Evolutionary conservation across 2,329 filamentous ascomycete genomes (phyloP).

Genomic region (Trichoderma atrobrunneum): DNA sequence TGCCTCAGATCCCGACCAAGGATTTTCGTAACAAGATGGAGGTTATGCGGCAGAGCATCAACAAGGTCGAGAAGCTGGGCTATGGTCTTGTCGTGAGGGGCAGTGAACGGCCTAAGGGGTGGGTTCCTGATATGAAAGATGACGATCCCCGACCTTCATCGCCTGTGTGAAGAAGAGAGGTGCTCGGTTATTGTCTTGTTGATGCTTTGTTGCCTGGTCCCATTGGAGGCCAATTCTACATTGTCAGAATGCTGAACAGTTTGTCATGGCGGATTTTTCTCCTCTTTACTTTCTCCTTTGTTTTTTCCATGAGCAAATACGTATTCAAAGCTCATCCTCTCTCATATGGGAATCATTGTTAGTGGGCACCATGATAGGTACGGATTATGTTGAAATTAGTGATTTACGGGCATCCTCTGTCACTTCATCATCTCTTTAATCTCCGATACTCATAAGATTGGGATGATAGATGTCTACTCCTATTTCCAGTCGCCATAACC

Average conservation of each 20-base stretch:
- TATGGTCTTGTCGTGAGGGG: conserved; percentile 87
- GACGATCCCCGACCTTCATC: conserved; percentile 33
- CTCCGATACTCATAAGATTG: neutral
- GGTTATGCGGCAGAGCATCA: conserved; percentile 82
- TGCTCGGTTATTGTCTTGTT: neutral
- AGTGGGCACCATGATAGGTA: neutral
- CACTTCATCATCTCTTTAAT: no score
- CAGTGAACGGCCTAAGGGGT: conserved; percentile 84
- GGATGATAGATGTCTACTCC: neutral
- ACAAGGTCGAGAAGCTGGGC: conserved; percentile 87
- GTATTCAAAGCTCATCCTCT: neutral
- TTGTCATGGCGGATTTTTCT: neutral
- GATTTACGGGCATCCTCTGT: no score
- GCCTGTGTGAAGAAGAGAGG: conserved; percentile 23
- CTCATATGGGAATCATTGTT: neutral
- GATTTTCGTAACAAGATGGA: conserved; percentile 74
- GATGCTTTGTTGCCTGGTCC: neutral
- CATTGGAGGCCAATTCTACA: neutral
- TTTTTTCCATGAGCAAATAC: neutral
- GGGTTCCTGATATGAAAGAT: conserved; percentile 72
- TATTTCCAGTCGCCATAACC: neutral
- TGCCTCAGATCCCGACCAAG: conserved; percentile 58
- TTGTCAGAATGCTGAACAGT: neutral
- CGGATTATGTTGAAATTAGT: neutral
- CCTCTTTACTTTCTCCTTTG: neutral